These are phyloP conservation scores for Kodamaea jinghongensis DNA, from an alignment of 805 yeast species.

Conservation along the genomic window DNA sequence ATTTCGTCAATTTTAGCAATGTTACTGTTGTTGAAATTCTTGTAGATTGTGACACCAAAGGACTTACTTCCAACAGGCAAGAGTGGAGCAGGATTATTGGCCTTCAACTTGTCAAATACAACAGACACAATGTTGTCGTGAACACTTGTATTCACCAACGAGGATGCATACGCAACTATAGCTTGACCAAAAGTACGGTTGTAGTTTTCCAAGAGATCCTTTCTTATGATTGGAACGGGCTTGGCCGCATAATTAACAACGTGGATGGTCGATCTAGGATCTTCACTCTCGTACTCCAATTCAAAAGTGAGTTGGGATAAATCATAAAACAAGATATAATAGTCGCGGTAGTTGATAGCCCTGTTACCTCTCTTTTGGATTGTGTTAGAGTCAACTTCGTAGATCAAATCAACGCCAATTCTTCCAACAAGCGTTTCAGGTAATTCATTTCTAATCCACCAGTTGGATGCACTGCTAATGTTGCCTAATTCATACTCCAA, in stretches of 20 bases:
- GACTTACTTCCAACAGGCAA: conserved; percentile 54
- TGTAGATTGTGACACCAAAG: conserved; percentile 71
- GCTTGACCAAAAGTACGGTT: conserved; percentile 51
- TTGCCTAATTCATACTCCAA: conserved; percentile 31
- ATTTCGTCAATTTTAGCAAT: conserved; percentile 59
- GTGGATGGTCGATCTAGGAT: conserved; percentile 52
- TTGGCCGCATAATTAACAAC: conserved; percentile 24
- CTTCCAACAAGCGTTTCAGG: conserved; percentile 51
- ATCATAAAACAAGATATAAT: conserved; percentile 71
- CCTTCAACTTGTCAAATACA: conserved; percentile 18
- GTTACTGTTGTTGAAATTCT: conserved; percentile 38
- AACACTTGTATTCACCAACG: conserved; percentile 32
- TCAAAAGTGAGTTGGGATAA: conserved; percentile 65
- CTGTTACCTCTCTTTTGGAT: conserved; percentile 59
- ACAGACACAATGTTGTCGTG: conserved; percentile 27
- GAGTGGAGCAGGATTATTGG: conserved; percentile 5
- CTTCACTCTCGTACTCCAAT: conserved; percentile 50
- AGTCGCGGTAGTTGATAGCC: conserved; percentile 51
- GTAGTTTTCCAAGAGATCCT: conserved; percentile 47
- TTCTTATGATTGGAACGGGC: conserved; percentile 46
- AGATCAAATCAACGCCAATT: conserved; percentile 49
- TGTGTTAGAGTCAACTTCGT: conserved; percentile 61
- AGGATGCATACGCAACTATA: conserved; percentile 37
- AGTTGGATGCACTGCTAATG: conserved; percentile 33
- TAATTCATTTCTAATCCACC: conserved; percentile 67